A percentile compares a stretch with the other conserved stretches of the same genome.
Conservation (phyloP, 2,329 filamentous ascomycete species). For the Sporothrix sp. region DNA sequence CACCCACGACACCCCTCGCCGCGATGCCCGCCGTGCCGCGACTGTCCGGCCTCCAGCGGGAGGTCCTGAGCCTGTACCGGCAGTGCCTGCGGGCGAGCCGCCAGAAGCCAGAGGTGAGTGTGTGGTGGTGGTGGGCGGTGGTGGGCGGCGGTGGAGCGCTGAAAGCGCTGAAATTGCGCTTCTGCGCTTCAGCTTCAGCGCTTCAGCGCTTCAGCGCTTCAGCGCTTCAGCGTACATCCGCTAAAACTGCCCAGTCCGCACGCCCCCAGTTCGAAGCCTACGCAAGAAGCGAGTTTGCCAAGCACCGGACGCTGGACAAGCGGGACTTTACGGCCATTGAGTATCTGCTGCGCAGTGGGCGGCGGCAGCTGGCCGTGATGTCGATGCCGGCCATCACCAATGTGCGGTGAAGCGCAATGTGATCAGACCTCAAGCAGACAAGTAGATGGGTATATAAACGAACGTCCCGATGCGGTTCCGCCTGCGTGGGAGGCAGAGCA, state of each 20-base stretch:
- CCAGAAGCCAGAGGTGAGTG: slow-evolving; percentile 62
- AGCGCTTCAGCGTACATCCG: background rate
- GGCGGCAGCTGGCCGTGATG: slow-evolving; percentile 72
- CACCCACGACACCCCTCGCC: background rate
- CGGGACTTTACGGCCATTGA: slow-evolving; percentile 82
- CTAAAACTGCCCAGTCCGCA: too few relatives aligned
- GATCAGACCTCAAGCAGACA: background rate
- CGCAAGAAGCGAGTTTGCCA: slow-evolving; percentile 66
- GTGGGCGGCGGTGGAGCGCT: background rate
- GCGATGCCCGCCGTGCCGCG: slow-evolving; percentile 27
- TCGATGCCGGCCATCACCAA: slow-evolving; percentile 73
- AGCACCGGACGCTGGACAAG: slow-evolving; percentile 59
- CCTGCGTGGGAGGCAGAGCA: too few relatives aligned
- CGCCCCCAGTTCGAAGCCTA: slow-evolving; percentile 54
- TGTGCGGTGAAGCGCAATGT: slow-evolving; percentile 50
- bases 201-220: too few relatives aligned
- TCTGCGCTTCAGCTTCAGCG: slow-evolving; percentile 30
- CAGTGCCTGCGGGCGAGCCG: slow-evolving; percentile 72
- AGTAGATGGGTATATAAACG: background rate
- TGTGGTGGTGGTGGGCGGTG: background rate
- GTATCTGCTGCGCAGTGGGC: slow-evolving; percentile 72
- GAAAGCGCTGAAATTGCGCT: background rate
- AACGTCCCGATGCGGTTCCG: too few relatives aligned
- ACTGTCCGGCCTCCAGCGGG: slow-evolving; percentile 80
- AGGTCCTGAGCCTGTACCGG: slow-evolving; percentile 79